Conservation (phyloP, 352 stramenopile genomes). For the Phytophthora aleatoria region DNA sequence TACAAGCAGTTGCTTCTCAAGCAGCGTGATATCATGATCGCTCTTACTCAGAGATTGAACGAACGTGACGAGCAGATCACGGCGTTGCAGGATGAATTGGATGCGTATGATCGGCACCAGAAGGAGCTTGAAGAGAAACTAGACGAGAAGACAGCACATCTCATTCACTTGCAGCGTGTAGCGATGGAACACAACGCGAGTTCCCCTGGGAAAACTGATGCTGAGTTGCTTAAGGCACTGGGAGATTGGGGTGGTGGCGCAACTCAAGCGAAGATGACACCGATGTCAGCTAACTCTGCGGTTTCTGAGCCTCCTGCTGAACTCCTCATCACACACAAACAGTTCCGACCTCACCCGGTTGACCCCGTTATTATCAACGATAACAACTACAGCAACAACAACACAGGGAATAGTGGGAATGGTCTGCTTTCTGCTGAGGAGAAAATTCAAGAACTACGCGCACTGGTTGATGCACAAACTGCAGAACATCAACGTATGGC, state of each 20-base stretch:
- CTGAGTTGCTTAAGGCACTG: constrained; percentile 70
- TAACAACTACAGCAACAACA: constrained; percentile 31
- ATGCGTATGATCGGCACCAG: constrained; percentile 93
- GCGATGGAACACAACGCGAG: constrained; percentile 88
- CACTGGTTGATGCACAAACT: constrained; percentile 62
- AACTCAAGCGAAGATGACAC: constrained; percentile 7
- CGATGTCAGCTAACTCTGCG: not conserved
- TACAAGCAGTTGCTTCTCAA: constrained; percentile 97
- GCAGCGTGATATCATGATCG: constrained; percentile 97
- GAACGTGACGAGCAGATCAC: constrained; percentile 96
- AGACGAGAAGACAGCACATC: constrained; percentile 92
- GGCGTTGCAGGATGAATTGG: constrained; percentile 94
- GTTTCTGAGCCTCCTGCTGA: constrained; percentile 32
- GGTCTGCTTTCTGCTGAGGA: constrained; percentile 75
- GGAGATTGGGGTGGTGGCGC: constrained; percentile 53
- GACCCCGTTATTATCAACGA: constrained; percentile 50
- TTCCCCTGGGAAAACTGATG: constrained; percentile 60
- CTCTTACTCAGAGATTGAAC: constrained; percentile 94
- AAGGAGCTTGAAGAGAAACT: constrained; percentile 94
- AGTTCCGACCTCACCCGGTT: constrained; percentile 61
- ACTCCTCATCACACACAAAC: constrained; percentile 67
- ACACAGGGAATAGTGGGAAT: constrained; percentile 1
- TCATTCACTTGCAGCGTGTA: constrained; percentile 94
- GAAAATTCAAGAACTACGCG: constrained; percentile 84
- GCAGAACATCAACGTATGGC: constrained; percentile 62